A percentile compares a stretch with the other conserved stretches of the same genome.
phyloP scores from a whole-genome alignment of 345 rosid species.

The Eucalyptus virginea region DNA sequence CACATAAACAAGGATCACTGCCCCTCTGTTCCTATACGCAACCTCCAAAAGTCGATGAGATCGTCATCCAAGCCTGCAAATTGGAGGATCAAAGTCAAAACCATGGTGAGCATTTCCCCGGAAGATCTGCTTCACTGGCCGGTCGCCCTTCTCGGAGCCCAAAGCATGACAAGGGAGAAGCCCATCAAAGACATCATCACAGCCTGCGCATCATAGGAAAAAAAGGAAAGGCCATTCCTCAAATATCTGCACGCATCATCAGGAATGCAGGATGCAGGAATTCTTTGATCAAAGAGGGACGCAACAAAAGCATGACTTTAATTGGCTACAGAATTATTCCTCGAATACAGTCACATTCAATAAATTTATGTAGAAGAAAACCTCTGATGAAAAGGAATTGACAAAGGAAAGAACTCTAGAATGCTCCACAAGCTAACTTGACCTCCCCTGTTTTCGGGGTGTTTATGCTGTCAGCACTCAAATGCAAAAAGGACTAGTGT shows the following conservation, averaged over 20 bases:
- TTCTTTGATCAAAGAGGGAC: not conserved
- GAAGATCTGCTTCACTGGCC: not conserved
- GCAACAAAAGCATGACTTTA: not conserved
- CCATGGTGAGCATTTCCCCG: not conserved
- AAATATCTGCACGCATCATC: not conserved
- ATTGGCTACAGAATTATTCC: not conserved
- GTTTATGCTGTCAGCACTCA: not conserved
- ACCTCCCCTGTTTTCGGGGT: not conserved
- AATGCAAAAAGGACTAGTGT: not conserved
- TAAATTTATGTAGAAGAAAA: not conserved
- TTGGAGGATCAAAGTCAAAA: not conserved
- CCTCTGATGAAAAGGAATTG: not conserved
- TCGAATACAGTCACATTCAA: not conserved
- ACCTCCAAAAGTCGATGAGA: not conserved
- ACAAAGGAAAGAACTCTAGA: not conserved
- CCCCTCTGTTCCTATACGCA: not conserved
- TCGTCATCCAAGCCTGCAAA: not conserved
- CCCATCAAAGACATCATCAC: conserved; percentile 99
- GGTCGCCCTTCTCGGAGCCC: conserved; percentile 37
- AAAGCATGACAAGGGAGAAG: conserved; percentile 70
- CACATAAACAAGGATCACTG: too few species aligned
- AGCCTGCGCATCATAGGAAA: conserved; percentile 43
- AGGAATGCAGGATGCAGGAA: not conserved
- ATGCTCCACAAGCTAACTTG: not conserved
- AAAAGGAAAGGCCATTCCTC: not conserved